Evolutionary conservation across 805 yeast genomes (phyloP).

Genomic region (Pichia insulana): DNA sequence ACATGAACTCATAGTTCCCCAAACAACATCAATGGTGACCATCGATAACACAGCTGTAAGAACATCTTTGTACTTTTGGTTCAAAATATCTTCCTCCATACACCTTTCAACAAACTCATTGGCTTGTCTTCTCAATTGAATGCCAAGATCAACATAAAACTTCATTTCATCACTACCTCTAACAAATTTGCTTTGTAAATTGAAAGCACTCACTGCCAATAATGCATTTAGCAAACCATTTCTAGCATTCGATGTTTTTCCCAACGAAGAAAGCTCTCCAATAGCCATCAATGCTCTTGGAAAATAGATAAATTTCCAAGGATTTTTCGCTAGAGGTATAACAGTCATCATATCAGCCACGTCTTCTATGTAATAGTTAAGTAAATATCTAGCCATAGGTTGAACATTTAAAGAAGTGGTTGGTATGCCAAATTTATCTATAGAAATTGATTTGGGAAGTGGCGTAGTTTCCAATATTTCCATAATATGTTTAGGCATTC

Average conservation of each 20-base stretch:
- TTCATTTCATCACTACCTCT: conserved; percentile 61
- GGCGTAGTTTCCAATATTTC: conserved; percentile 36
- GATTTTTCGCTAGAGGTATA: conserved; percentile 61
- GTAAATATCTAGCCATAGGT: conserved; percentile 62
- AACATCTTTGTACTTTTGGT: conserved; percentile 74
- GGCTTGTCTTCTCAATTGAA: conserved; percentile 68
- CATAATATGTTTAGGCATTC: conserved; percentile 50
- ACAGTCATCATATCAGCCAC: conserved; percentile 73
- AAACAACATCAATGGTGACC: conserved; percentile 81
- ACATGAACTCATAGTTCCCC: conserved; percentile 88
- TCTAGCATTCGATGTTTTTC: conserved; percentile 66
- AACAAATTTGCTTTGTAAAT: conserved; percentile 62
- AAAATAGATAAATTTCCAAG: conserved; percentile 82
- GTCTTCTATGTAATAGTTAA: conserved; percentile 62
- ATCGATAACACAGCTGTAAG: conserved; percentile 75
- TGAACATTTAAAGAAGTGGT: conserved; percentile 53
- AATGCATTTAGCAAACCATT: conserved; percentile 72
- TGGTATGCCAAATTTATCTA: conserved; percentile 39
- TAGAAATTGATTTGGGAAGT: conserved; percentile 35
- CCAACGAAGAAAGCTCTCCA: conserved; percentile 70
- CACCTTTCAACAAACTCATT: conserved; percentile 56
- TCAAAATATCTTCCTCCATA: conserved; percentile 40
- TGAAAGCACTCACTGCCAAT: conserved; percentile 74
- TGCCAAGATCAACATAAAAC: conserved; percentile 63
- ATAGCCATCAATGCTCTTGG: conserved; percentile 77